Evolutionary conservation across 2,329 filamentous ascomycete genomes (phyloP), one percentile per base, ranked within the genome.

Genomic region (Huntiella decipiens): DNA sequence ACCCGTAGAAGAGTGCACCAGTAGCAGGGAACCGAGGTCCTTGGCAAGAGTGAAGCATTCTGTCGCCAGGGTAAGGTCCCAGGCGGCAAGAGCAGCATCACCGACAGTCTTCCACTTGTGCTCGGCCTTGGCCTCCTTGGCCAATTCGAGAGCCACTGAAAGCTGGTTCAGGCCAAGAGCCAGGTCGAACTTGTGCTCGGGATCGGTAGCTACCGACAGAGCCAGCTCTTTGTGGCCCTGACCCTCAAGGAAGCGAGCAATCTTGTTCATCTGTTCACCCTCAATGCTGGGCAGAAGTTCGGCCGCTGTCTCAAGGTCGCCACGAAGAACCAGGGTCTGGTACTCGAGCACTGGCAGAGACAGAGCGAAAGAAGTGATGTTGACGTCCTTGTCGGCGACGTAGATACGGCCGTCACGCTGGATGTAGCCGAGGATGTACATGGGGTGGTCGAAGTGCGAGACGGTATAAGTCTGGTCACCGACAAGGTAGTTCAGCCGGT

Each of bases 81-180:
- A 98, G 1, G 68, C 79, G 7, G 77, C 66, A 36, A 98, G 72
- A 1, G 91, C 91, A 1, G 87, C 82, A 55, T 98, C 91, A 50
- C 91, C 91, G 4, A 98, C 84, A 3, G 77, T 87, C 71, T 96
- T 96, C 91, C 91, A 98, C 64, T 94, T 94, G 65, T 96, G 88
- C 60, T 96, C 91, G 1, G 78, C 82, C 52, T 95, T 81, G 8
- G 85, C 82, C 59, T 82, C 71, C 36, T 78, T 73, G 5, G 91
- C 88, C 43, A 96, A 76, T 50, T 86, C 78, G 3, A 94, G 71
- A 1, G 88, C 88, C 56, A 88, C 82, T 36, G 87, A 74, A 11
- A 96, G 74, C 52, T 91, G 81, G 55, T 80, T 84, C 38, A 98
- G 70, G 3, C 77, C 73, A 31, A 98, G 69, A 0, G 91, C 81